phyloP scores from a whole-genome alignment of 1,139 yeast species.

The Blastobotrys ciferrii region DNA sequence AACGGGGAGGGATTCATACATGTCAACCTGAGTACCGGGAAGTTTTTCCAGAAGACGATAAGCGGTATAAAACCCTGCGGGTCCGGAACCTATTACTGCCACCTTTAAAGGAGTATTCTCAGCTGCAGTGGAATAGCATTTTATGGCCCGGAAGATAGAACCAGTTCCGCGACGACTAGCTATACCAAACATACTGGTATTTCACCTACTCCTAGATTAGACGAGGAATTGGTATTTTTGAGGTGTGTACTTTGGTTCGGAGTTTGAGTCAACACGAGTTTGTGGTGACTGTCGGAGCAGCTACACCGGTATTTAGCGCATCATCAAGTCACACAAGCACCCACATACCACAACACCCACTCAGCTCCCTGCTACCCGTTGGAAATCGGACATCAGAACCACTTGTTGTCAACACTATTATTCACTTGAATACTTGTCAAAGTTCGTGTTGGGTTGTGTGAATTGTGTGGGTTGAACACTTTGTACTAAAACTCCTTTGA shows the following conservation, averaged over 20 bases:
- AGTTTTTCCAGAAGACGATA: conserved; percentile 62
- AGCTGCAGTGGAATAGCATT: neutral
- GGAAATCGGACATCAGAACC: neutral
- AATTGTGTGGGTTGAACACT: neutral
- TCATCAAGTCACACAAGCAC: neutral
- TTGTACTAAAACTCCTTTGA: neutral
- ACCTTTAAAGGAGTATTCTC: conserved; percentile 36
- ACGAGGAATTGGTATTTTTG: too few species aligned
- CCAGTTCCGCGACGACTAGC: neutral
- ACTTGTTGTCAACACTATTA: neutral
- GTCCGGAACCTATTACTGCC: conserved; percentile 93
- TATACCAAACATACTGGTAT: neutral
- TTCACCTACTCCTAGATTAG: neutral
- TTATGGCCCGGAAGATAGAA: neutral
- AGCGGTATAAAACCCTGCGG: conserved; percentile 93
- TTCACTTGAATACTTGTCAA: neutral
- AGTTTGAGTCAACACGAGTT: too few species aligned
- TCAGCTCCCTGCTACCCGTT: too few species aligned
- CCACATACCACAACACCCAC: too few species aligned
- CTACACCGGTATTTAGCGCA: neutral
- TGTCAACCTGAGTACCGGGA: conserved; percentile 38
- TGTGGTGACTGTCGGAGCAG: neutral
- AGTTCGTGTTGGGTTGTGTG: neutral
- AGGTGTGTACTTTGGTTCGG: too few species aligned
- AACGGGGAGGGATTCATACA: conserved; percentile 78